phyloP scores from a whole-genome alignment of 1,139 yeast species.

The Pichia sp. region DNA sequence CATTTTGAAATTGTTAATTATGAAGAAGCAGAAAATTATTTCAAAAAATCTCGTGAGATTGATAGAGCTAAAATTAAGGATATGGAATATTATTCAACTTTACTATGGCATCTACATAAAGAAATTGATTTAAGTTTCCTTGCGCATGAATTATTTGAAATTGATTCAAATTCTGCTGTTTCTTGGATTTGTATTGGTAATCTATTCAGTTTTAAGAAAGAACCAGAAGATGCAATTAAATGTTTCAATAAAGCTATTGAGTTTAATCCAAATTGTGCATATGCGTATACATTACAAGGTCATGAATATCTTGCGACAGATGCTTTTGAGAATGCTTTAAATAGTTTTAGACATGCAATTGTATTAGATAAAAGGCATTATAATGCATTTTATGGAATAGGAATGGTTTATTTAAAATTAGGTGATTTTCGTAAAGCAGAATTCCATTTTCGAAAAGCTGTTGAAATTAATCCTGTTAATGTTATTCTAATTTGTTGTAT shows the following conservation, averaged over 20 bases:
- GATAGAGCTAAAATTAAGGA: conserved; percentile 82
- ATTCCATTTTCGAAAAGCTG: conserved; percentile 80
- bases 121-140: conserved; percentile 74
- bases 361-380: conserved; percentile 77
- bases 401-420: conserved; percentile 84
- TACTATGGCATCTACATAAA: conserved; percentile 87
- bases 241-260: conserved; percentile 79
- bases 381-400: conserved; percentile 93
- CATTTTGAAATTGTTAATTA: conserved; percentile 88
- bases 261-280: conserved; percentile 59
- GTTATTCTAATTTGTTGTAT: conserved; percentile 87
- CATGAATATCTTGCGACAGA: conserved; percentile 88
- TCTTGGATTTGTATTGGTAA: conserved; percentile 95
- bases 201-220: conserved; percentile 73
- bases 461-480: conserved; percentile 83
- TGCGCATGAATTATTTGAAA: conserved; percentile 73
- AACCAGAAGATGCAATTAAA: conserved; percentile 84
- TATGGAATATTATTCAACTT: conserved; percentile 86
- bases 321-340: conserved; percentile 84
- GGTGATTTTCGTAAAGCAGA: conserved; percentile 85
- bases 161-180: conserved; percentile 55
- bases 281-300: conserved; percentile 89
- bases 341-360: conserved; percentile 74
- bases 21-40: conserved; percentile 63
- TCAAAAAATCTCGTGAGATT: conserved; percentile 51